phyloP scores from a whole-genome alignment of 1,284 basidiomycete genomes.

The Tremellales sp. region DNA sequence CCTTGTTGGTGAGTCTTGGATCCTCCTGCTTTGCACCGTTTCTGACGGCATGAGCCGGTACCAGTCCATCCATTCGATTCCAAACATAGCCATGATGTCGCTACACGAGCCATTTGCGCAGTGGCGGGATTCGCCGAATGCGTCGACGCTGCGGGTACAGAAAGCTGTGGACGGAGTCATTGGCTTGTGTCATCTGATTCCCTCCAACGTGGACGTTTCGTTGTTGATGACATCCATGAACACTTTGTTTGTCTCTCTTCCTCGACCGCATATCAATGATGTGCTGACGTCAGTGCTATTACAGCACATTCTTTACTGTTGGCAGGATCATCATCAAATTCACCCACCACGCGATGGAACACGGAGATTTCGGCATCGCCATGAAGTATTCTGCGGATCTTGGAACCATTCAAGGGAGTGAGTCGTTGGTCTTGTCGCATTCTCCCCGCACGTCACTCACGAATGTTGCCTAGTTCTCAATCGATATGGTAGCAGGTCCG shows the following conservation, averaged over 20 bases:
- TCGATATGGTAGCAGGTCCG: too few species aligned
- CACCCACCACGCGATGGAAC: constrained; percentile 19
- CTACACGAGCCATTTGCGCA: constrained; percentile 39
- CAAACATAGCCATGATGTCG: constrained; percentile 30
- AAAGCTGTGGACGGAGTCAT: constrained; percentile 32
- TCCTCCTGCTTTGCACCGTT: background rate
- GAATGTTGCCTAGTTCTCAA: too few species aligned
- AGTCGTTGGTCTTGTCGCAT: constrained; percentile 2
- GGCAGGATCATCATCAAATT: constrained; percentile 33
- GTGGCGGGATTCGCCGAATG: constrained; percentile 16
- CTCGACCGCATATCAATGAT: background rate
- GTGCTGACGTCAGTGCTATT: background rate
- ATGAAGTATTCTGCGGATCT: constrained; percentile 33
- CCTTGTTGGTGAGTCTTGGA: constrained; percentile 22
- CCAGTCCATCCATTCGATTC: constrained; percentile 34
- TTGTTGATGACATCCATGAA: constrained; percentile 29
- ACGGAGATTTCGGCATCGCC: constrained; percentile 21
- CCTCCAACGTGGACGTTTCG: constrained; percentile 38
- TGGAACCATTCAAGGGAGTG: constrained; percentile 20
- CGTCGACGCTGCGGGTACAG: constrained; percentile 16
- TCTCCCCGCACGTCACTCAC: background rate
- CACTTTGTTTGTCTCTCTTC: constrained; percentile 23
- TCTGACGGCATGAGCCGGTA: background rate
- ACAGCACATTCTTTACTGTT: constrained; percentile 32
- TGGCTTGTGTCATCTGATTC: constrained; percentile 37